Percentiles rank a stretch among this genome's conserved stretches.
Evolutionary conservation across 129 eudicot species (phyloP).

Genomic region (Flaveria ramosissima): DNA sequence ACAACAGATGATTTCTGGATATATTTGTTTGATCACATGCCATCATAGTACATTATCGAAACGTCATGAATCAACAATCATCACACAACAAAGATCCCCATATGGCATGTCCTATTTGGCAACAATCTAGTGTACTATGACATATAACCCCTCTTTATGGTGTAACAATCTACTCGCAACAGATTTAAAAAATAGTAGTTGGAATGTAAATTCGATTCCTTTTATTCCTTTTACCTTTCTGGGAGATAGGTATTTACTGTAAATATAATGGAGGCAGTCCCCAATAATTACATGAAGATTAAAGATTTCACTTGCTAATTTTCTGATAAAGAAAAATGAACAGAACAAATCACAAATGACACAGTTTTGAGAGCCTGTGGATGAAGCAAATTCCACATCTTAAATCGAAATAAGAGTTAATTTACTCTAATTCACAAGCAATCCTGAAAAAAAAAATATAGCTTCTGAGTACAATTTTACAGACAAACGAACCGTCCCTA

Average conservation of each 20-base stretch:
- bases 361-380: neutral
- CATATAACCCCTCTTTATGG: neutral
- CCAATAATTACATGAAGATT: neutral
- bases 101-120: neutral
- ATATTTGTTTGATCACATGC: slow-evolving; percentile 15
- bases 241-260: neutral
- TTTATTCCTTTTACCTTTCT: neutral
- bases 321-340: slow-evolving; percentile 9
- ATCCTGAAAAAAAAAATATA: neutral
- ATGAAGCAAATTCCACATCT: neutral
- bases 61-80: slow-evolving; percentile 17
- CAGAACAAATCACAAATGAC: neutral
- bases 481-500: neutral
- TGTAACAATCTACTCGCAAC: slow-evolving; percentile 9
- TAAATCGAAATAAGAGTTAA: neutral
- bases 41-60: slow-evolving; percentile 20
- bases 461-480: neutral
- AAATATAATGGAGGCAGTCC: neutral
- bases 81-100: slow-evolving; percentile 2
- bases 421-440: neutral
- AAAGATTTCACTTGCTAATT: neutral
- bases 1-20: neutral
- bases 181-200: slow-evolving; percentile 14
- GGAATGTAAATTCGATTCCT: neutral
- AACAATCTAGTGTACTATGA: slow-evolving; percentile 15